phyloP scores from a whole-genome alignment of 1,284 basidiomycete genomes.

The Mycena citricolor region DNA sequence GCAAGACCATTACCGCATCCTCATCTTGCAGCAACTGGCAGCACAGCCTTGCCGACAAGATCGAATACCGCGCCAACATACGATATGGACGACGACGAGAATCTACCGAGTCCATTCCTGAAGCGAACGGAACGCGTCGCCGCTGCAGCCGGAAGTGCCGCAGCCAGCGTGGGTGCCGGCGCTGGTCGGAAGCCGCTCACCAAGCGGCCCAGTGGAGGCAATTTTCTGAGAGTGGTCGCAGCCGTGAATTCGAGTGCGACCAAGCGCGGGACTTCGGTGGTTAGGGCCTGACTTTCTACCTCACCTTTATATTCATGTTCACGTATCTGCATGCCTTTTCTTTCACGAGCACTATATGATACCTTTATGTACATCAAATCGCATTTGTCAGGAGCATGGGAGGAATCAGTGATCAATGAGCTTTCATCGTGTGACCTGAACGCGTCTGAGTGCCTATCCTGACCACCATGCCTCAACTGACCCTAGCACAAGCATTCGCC shows the following conservation, averaged over 20 bases:
- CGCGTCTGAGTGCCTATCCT: too few relatives aligned
- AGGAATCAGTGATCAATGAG: too few relatives aligned
- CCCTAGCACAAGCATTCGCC: conserved; percentile 17
- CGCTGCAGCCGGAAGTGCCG: conserved; percentile 8
- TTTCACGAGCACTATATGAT: too few relatives aligned
- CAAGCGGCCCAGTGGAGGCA: conserved; percentile 50
- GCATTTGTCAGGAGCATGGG: too few relatives aligned
- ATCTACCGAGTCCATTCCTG: conserved; percentile 81
- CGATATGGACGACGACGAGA: conserved; percentile 75
- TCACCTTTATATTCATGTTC: too few relatives aligned
- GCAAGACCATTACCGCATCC: conserved; percentile 42
- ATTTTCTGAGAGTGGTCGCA: conserved; percentile 59
- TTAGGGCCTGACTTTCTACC: too few relatives aligned
- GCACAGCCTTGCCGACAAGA: conserved; percentile 25
- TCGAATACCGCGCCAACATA: conserved; percentile 41
- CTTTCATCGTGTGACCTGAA: too few relatives aligned
- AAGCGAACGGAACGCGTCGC: conserved; percentile 52
- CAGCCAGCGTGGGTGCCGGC: conserved; percentile 20
- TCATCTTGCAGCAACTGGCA: conserved; percentile 29
- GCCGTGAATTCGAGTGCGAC: conserved; percentile 51
- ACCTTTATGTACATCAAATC: too few relatives aligned
- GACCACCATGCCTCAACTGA: conserved; percentile 23
- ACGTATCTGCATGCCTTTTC: too few relatives aligned
- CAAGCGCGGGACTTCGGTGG: conserved; percentile 15
- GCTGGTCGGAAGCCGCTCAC: conserved; percentile 27